Conservation (phyloP, 2,329 filamentous ascomycete genomes). For the Trichoderma polysporum region DNA sequence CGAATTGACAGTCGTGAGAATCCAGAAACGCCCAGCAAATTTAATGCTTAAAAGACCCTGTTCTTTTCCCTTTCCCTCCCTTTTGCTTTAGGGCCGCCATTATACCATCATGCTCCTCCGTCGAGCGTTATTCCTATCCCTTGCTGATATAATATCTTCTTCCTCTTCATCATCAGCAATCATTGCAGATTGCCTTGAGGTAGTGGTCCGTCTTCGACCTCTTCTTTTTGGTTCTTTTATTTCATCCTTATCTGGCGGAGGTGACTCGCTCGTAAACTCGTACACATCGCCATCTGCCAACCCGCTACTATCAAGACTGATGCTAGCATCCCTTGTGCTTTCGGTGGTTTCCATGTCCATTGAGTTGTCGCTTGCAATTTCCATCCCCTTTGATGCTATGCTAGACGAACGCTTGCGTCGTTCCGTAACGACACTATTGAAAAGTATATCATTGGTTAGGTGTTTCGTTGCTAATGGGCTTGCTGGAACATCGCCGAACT, state of each 20-base stretch:
- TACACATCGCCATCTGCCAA: slow-evolving; percentile 49
- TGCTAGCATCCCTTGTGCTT: slow-evolving; percentile 23
- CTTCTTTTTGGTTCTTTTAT: slow-evolving; percentile 28
- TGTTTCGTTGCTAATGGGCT: slow-evolving; percentile 47
- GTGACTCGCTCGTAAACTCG: slow-evolving; percentile 53
- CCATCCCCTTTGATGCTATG: slow-evolving; percentile 22
- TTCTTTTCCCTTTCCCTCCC: slow-evolving; percentile 19
- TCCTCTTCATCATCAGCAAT: slow-evolving; percentile 39
- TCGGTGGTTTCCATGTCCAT: slow-evolving; percentile 10
- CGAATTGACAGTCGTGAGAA: slow-evolving; percentile 22
- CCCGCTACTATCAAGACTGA: slow-evolving; percentile 26
- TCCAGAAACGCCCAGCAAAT: slow-evolving; percentile 32
- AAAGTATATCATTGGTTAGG: slow-evolving; percentile 29
- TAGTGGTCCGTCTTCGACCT: slow-evolving; percentile 35
- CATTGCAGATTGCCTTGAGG: slow-evolving; percentile 42
- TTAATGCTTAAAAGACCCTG: slow-evolving; percentile 26
- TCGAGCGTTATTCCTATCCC: slow-evolving; percentile 40
- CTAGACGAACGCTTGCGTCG: slow-evolving; percentile 43
- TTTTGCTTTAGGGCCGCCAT: slow-evolving; percentile 30
- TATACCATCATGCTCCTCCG: slow-evolving; percentile 59
- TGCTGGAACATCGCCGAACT: slow-evolving; percentile 29
- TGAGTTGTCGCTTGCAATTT: slow-evolving; percentile 20
- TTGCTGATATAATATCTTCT: slow-evolving; percentile 34
- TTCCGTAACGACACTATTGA: slow-evolving; percentile 39
- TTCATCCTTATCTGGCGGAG: slow-evolving; percentile 36